Base-by-base conservation (phyloP, 768 basidiomycete genomes). In the Mycena kentingensis region DNA sequence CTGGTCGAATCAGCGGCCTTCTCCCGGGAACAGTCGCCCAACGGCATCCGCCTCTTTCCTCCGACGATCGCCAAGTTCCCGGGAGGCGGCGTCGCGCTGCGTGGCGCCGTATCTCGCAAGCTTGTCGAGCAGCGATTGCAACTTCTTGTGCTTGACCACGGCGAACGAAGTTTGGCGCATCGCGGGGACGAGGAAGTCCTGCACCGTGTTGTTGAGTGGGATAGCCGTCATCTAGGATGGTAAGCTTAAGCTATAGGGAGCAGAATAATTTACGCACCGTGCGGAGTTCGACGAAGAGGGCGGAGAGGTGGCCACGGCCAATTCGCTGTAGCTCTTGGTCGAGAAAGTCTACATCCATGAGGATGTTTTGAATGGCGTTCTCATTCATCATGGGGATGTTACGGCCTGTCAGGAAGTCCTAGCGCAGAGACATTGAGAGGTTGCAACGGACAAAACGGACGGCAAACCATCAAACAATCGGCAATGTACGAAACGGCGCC, bases 401-500 rank as follows among this genome's bases (percentile, higher is more conserved):
- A 3, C 85, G 78, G 10, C 90, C 90, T 19, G 83, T 81, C 64
- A 94, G 69, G 68, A 92, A 90, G 52, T 84, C 81, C 93, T 95
- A 58, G 37, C 34, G 38, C 42, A 18, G 21, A 11, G 28, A 7
- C n/a, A 41, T 48, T 57, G 31, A 54, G 39, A 41, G 48, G 57
- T 15, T 24, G 18, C 26, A 34, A 36, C 21, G 26, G 18, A 29
- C 18, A n/a, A 28, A 25, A 24, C n/a, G 21, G 34, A 36, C 29
- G 10, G 36, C 83, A 49, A 52, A 98, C 97, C 87, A 94, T 90
- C 26, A 98, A 74, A 53, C 86, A 90, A 51, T 87, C 84, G 0
- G 91, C 87, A 51, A 97, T 91, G 63, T 97, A 92, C 27, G 82
- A 76, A n/a, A 96, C 76, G 13, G 97, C 95, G 37, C 84, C 87